A percentile compares a stretch with the other conserved stretches of the same genome.
These are phyloP conservation scores for Huiozyma sinensis DNA, from an alignment of 805 yeast species.

Conservation along the genomic window DNA sequence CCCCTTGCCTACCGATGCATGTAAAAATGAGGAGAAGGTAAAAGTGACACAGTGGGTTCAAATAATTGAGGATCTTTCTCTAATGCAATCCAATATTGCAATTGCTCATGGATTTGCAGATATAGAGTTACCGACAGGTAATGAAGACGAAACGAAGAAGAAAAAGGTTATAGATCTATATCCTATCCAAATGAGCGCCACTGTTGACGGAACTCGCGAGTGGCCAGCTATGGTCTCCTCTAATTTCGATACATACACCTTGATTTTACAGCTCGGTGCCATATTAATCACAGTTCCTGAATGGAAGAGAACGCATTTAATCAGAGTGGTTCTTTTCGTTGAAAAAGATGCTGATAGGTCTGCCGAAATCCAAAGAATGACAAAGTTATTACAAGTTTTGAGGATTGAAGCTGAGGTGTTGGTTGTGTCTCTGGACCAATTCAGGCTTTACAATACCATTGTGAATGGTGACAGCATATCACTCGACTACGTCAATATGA, in stretches of 20 bases:
- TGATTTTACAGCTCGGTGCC: slow-evolving; percentile 88
- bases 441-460: slow-evolving; percentile 60
- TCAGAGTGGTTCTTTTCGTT: slow-evolving; percentile 84
- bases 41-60: slow-evolving; percentile 82
- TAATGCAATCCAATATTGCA: slow-evolving; percentile 86
- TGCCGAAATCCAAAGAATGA: slow-evolving; percentile 57
- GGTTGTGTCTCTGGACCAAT: slow-evolving; percentile 53
- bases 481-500: slow-evolving; percentile 37
- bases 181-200: slow-evolving; percentile 94
- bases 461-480: slow-evolving; percentile 50
- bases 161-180: slow-evolving; percentile 72
- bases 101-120: slow-evolving; percentile 79
- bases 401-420: slow-evolving; percentile 77
- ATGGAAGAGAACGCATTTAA: slow-evolving; percentile 68
- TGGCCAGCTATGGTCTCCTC: slow-evolving; percentile 52
- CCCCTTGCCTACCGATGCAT: slow-evolving; percentile 65
- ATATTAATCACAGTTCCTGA: slow-evolving; percentile 86
- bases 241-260: slow-evolving; percentile 90
- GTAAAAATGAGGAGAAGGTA: slow-evolving; percentile 60
- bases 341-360: slow-evolving; percentile 60
- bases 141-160: slow-evolving; percentile 18
- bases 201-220: slow-evolving; percentile 30
- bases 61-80: slow-evolving; percentile 76
- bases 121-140: slow-evolving; percentile 49
- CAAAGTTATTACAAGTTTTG: slow-evolving; percentile 55